phyloP scores from a whole-genome alignment of 495 filamentous ascomycete species.

The Penicillium ochrochloron region DNA sequence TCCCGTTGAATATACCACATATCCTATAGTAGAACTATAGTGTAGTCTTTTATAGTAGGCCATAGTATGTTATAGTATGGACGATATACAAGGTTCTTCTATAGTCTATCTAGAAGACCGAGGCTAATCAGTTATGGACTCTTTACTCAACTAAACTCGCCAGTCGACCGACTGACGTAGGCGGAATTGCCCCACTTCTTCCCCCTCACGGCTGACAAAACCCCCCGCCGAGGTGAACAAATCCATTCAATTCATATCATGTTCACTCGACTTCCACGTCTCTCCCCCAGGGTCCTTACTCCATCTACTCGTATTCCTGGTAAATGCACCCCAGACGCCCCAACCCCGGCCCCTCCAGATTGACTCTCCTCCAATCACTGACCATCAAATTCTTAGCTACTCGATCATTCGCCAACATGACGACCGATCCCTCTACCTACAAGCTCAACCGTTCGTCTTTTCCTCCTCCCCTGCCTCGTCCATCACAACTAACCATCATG shows the following conservation, averaged over 20 bases:
- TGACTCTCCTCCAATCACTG: constrained; percentile 16
- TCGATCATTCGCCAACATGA: constrained; percentile 66
- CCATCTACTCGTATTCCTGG: constrained; percentile 23
- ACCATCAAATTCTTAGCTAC: constrained; percentile 25
- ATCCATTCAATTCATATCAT: constrained; percentile 2
- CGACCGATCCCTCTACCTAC: constrained; percentile 79
- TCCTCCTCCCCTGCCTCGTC: not conserved
- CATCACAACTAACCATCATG: constrained; percentile 18
- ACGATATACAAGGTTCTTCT: not conserved
- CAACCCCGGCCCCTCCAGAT: not conserved
- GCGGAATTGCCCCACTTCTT: constrained; percentile 4
- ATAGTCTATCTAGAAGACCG: not conserved
- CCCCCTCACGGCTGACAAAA: constrained; percentile 21
- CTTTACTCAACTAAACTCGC: not conserved
- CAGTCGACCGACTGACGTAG: constrained; percentile 1
- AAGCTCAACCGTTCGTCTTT: constrained; percentile 78
- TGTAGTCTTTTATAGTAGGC: not conserved
- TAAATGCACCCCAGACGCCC: constrained; percentile 7
- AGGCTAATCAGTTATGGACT: not conserved
- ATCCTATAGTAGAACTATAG: no score
- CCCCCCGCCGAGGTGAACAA: not conserved
- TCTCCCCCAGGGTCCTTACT: constrained; percentile 36
- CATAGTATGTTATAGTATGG: not conserved
- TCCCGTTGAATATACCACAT: no score
- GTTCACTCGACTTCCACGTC: constrained; percentile 13